Evolutionary conservation across 371 early-diverging fungal genomes (phyloP).

Genomic region (Mucor saturninus): DNA sequence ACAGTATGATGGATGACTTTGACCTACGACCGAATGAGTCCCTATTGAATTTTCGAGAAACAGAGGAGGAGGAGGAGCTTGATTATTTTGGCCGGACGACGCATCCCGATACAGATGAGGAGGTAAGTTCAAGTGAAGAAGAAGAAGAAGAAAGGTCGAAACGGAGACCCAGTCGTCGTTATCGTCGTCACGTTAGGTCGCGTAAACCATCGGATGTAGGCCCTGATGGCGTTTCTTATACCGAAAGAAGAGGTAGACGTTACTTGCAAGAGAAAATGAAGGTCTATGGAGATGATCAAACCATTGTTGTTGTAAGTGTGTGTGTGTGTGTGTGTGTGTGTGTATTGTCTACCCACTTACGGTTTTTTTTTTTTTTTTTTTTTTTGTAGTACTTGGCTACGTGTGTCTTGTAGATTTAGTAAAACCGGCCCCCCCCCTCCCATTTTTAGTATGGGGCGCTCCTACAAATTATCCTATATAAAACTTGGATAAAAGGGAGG

Average conservation of each 20-base stretch:
- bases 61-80: too few relatives aligned
- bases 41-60: neutral
- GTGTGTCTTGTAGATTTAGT: conserved; percentile 2
- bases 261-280: conserved; percentile 41
- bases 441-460: too few relatives aligned
- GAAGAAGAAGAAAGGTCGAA: conserved; percentile 3
- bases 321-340: neutral
- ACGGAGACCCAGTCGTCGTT: neutral
- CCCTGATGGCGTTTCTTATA: conserved; percentile 37
- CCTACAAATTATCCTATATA: too few relatives aligned
- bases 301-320: conserved; percentile 47
- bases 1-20: neutral
- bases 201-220: conserved; percentile 17
- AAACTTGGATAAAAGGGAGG: too few relatives aligned
- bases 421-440: neutral
- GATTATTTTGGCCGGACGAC: neutral
- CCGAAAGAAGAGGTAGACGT: conserved; percentile 39
- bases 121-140: conserved; percentile 10
- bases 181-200: conserved; percentile 2
- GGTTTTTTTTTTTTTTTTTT: neutral
- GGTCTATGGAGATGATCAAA: conserved; percentile 53
- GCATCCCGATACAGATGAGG: neutral
- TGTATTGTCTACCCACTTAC: neutral
- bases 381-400: conserved; percentile 24
- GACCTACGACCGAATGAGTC: neutral